Conservation (phyloP, 1,139 yeast species). For the Scheffersomyces segobiensis region DNA sequence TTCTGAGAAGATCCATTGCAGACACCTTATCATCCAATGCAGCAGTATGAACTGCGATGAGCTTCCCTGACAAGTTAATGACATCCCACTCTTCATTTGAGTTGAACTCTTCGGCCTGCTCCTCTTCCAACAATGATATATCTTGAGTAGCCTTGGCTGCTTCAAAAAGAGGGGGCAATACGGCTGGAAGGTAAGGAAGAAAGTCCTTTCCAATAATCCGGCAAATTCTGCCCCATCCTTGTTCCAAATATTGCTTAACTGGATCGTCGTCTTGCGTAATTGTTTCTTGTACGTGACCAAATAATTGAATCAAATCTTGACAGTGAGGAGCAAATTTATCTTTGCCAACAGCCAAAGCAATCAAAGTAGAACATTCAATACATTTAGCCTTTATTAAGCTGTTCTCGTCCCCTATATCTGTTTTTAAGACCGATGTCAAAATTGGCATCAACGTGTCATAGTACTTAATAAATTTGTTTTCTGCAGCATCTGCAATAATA, state of each 20-base stretch:
- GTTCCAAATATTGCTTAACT: slow-evolving; percentile 81
- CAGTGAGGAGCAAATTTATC: slow-evolving; percentile 82
- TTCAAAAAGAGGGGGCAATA: slow-evolving; percentile 80
- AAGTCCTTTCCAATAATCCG: slow-evolving; percentile 83
- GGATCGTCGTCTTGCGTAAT: slow-evolving; percentile 73
- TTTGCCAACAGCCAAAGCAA: slow-evolving; percentile 95
- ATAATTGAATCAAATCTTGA: slow-evolving; percentile 69
- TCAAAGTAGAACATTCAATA: slow-evolving; percentile 91
- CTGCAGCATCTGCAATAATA: slow-evolving; percentile 97
- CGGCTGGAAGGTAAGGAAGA: slow-evolving; percentile 83
- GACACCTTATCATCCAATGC: slow-evolving; percentile 87
- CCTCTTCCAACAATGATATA: slow-evolving; percentile 83
- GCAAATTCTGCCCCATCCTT: slow-evolving; percentile 96
- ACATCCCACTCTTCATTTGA: slow-evolving; percentile 96
- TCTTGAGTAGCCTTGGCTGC: slow-evolving; percentile 92
- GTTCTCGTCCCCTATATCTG: slow-evolving; percentile 80
- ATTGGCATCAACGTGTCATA: slow-evolving; percentile 95
- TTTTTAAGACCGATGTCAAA: slow-evolving; percentile 71
- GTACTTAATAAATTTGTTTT: slow-evolving; percentile 81
- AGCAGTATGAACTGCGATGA: slow-evolving; percentile 92
- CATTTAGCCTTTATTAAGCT: slow-evolving; percentile 87
- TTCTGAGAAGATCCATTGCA: slow-evolving; percentile 84
- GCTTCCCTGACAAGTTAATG: slow-evolving; percentile 85
- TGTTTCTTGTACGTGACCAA: slow-evolving; percentile 70
- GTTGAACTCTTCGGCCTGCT: slow-evolving; percentile 78